These are phyloP conservation scores for Lobulomyces angularis DNA, from an alignment of 192 early-diverging fungal genomes.

Conservation along the genomic window DNA sequence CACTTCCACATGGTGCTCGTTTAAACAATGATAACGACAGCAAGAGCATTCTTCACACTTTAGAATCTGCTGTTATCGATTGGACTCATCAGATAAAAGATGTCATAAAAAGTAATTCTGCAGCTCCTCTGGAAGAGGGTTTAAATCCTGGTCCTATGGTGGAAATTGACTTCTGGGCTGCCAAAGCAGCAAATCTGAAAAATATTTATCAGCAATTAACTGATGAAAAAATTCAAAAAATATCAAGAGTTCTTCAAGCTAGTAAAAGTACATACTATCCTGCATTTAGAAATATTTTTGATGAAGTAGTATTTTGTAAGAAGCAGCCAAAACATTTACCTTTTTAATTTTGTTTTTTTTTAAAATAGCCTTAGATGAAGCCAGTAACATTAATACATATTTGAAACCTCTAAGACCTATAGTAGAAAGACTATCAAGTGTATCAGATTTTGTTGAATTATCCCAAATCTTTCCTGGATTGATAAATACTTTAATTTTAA, in stretches of 20 bases:
- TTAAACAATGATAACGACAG: constrained; percentile 28
- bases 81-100: constrained; percentile 60
- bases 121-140: constrained; percentile 49
- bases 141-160: constrained; percentile 51
- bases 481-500: constrained; percentile 37
- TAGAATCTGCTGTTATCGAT: constrained; percentile 55
- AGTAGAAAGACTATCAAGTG: constrained; percentile 33
- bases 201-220: constrained; percentile 49
- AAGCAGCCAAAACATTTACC: constrained; percentile 4
- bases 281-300: constrained; percentile 51
- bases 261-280: constrained; percentile 59
- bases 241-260: constrained; percentile 33
- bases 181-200: constrained; percentile 51
- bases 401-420: constrained; percentile 38
- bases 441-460: constrained; percentile 42
- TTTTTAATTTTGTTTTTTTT: constrained; percentile 2
- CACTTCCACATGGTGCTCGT: constrained; percentile 45
- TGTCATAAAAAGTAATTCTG: constrained; percentile 44
- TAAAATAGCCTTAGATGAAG: constrained; percentile 44
- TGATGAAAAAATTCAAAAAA: constrained; percentile 51
- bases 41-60: constrained; percentile 39
- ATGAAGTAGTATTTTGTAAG: constrained; percentile 49
- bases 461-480: constrained; percentile 41
- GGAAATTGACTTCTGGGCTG: constrained; percentile 58
- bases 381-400: constrained; percentile 43